Conservation (phyloP, 768 basidiomycete genomes). For the Chalciporus pseudorubinellus region DNA sequence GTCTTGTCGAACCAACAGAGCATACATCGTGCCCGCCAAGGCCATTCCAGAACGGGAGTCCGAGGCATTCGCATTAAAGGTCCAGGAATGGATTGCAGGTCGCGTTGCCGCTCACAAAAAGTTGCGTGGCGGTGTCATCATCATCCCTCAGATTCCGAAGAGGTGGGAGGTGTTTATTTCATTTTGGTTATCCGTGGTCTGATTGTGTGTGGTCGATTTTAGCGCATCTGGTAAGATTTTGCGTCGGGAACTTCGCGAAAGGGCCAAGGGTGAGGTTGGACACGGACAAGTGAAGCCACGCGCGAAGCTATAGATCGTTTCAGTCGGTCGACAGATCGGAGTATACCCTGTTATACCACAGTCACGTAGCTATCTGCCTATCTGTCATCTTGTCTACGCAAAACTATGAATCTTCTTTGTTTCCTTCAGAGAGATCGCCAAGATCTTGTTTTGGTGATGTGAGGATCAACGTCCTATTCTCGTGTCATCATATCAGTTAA, state of each 20-base stretch:
- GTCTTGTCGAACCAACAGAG: conserved; percentile 36
- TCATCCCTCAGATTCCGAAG: conserved; percentile 46
- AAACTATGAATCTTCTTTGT: background rate
- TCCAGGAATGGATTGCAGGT: conserved; percentile 64
- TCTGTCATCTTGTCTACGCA: background rate
- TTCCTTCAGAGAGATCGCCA: background rate
- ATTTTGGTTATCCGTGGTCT: background rate
- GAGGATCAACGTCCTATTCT: background rate
- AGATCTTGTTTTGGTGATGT: background rate
- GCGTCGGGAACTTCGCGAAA: conserved; percentile 69
- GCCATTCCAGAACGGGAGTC: conserved; percentile 17
- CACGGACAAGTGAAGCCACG: conserved; percentile 21
- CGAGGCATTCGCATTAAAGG: conserved; percentile 41
- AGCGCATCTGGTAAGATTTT: conserved; percentile 90
- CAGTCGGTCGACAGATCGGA: background rate
- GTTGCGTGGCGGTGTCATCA: conserved; percentile 69
- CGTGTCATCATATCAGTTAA: background rate
- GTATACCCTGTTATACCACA: no score
- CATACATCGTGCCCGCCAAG: conserved; percentile 47
- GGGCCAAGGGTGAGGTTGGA: conserved; percentile 53
- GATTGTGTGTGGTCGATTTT: conserved; percentile 1
- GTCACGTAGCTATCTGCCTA: background rate
- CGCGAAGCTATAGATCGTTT: conserved; percentile 13
- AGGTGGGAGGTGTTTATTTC: conserved; percentile 13
- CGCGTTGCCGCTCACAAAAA: conserved; percentile 75